Percentiles rank a stretch among this genome's conserved stretches.
Evolutionary conservation across 106 monocot species (phyloP).

Genomic region (Amphibolis antarctica): DNA sequence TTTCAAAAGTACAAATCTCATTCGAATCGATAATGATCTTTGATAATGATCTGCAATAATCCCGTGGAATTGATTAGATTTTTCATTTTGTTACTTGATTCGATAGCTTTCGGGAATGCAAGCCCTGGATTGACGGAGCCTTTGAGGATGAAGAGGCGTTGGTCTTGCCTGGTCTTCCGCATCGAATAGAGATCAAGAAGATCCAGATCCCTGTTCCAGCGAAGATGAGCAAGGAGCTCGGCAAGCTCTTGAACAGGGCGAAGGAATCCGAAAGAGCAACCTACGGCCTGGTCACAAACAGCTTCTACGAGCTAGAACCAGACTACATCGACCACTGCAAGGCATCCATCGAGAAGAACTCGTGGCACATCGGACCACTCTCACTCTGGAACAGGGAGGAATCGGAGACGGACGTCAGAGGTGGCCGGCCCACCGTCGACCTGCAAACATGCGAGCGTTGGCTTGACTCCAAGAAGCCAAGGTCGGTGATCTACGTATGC

Average conservation of each 20-base stretch:
- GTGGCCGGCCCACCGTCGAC: neutral
- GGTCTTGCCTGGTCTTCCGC: conserved; percentile 32
- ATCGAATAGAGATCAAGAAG: too few relatives aligned
- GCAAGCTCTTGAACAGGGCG: neutral
- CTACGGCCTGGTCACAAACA: conserved; percentile 28
- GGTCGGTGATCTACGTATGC: conserved; percentile 38
- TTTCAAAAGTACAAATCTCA: too few relatives aligned
- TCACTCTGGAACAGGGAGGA: conserved; percentile 5
- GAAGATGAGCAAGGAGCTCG: too few relatives aligned
- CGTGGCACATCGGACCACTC: conserved; percentile 37
- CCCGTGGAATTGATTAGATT: too few relatives aligned
- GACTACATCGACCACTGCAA: conserved; percentile 17
- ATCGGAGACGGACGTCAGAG: conserved; percentile 1
- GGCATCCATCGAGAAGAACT: conserved; percentile 4
- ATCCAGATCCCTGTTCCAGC: neutral
- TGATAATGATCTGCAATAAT: too few relatives aligned
- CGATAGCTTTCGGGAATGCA: too few relatives aligned
- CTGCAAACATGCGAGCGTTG: neutral
- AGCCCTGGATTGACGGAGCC: too few relatives aligned
- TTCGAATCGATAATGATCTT: too few relatives aligned
- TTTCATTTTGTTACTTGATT: too few relatives aligned
- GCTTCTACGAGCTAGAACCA: conserved; percentile 34
- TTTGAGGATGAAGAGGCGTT: conserved; percentile 13
- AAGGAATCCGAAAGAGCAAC: conserved; percentile 1
- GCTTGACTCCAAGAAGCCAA: conserved; percentile 19